A percentile compares a stretch with the other conserved stretches of the same genome.
Conservation (phyloP, 768 basidiomycete species). For the Boletus pseudo-olivaceus region DNA sequence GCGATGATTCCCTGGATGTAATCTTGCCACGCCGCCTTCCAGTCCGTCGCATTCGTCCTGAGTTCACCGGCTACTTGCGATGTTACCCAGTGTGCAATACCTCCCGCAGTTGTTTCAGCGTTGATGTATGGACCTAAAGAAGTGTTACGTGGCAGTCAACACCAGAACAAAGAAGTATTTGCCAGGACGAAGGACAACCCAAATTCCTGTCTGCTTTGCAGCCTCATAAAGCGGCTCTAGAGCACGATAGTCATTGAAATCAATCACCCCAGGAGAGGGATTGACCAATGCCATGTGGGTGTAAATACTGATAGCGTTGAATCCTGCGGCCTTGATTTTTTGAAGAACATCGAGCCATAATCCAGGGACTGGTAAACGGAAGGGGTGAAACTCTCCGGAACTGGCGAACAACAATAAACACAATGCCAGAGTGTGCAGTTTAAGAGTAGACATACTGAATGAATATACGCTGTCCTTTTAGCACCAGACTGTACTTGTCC, state of each 20-base stretch:
- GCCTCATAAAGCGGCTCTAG: constrained; percentile 71
- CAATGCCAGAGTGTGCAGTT: background rate
- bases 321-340: constrained; percentile 75
- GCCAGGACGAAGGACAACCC: constrained; percentile 79
- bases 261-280: constrained; percentile 68
- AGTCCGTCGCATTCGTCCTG: constrained; percentile 70
- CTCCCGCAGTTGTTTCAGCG: constrained; percentile 78
- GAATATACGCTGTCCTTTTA: constrained; percentile 69
- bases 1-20: constrained; percentile 68
- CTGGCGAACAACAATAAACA: constrained; percentile 33
- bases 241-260: constrained; percentile 68
- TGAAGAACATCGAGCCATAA: constrained; percentile 83
- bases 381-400: constrained; percentile 84
- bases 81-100: constrained; percentile 68
- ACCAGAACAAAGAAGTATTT: constrained; percentile 11
- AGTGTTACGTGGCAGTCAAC: background rate
- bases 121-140: constrained; percentile 53
- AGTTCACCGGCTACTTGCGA: constrained; percentile 60
- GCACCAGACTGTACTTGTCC: constrained; percentile 71
- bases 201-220: constrained; percentile 69
- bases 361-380: constrained; percentile 73
- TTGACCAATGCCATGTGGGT: constrained; percentile 78
- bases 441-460: constrained; percentile 50
- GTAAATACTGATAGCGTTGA: constrained; percentile 77
- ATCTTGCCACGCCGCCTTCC: constrained; percentile 63